Evolutionary conservation across 768 basidiomycete species (phyloP).

Genomic region (Austroboletus festivus): DNA sequence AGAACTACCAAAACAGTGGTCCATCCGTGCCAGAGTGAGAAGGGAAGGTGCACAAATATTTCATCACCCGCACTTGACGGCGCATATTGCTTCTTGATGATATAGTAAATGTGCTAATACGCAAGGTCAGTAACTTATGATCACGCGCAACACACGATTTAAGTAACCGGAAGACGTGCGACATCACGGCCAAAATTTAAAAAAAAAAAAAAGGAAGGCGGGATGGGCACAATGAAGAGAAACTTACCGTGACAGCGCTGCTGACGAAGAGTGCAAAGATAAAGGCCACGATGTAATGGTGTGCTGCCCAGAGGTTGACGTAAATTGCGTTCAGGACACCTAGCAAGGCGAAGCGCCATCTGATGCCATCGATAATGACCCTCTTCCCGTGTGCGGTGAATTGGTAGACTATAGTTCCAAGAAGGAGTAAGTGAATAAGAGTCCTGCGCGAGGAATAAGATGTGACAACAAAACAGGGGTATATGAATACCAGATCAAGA

Average conservation of each 20-base stretch:
- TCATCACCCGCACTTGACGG: conserved; percentile 70
- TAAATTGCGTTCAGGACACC: conserved; percentile 86
- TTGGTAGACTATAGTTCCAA: conserved; percentile 89
- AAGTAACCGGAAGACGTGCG: too few species aligned
- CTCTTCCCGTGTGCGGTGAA: conserved; percentile 76
- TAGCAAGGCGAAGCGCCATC: conserved; percentile 90
- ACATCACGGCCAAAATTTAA: conserved; percentile 11
- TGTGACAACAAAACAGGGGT: neutral
- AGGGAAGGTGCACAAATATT: conserved; percentile 90
- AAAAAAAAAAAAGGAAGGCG: conserved; percentile 16
- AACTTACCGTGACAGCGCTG: conserved; percentile 53
- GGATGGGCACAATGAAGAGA: neutral
- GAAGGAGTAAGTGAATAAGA: conserved; percentile 84
- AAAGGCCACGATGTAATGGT: conserved; percentile 80
- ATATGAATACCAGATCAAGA: conserved; percentile 73
- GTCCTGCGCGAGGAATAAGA: conserved; percentile 48
- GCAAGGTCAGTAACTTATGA: conserved; percentile 10
- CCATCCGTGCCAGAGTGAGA: conserved; percentile 95
- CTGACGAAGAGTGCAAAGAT: conserved; percentile 86
- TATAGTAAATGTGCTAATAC: conserved; percentile 83
- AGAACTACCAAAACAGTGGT: conserved; percentile 80
- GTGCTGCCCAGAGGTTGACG: conserved; percentile 79
- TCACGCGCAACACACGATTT: conserved; percentile 9
- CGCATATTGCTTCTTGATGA: conserved; percentile 83
- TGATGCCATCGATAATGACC: conserved; percentile 80